Evolutionary conservation across 2,329 filamentous ascomycete species (phyloP).

Genomic region (Atkinsonella texensis): DNA sequence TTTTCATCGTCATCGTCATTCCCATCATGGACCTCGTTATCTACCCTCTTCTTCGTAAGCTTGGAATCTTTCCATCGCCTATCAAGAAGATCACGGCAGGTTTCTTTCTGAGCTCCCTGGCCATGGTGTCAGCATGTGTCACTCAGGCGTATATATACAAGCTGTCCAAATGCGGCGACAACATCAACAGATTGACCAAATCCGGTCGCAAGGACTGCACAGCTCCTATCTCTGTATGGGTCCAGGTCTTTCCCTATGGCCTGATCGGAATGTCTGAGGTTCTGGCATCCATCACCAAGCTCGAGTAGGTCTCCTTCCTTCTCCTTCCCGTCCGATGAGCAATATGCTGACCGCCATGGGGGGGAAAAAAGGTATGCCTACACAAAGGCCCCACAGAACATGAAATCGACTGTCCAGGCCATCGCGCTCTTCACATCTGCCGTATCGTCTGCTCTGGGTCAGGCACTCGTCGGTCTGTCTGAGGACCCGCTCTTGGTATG

Average conservation of each 20-base stretch:
- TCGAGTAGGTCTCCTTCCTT: slow-evolving; percentile 33
- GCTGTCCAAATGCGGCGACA: slow-evolving; percentile 42
- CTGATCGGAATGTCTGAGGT: slow-evolving; percentile 38
- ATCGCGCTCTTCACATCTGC: slow-evolving; percentile 59
- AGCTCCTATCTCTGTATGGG: slow-evolving; percentile 50
- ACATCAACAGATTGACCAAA: slow-evolving; percentile 17
- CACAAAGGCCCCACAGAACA: slow-evolving; percentile 65
- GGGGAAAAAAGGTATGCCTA: slow-evolving; percentile 42
- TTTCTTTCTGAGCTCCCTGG: slow-evolving; percentile 49
- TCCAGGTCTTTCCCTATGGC: slow-evolving; percentile 38
- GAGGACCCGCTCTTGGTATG: slow-evolving; percentile 56
- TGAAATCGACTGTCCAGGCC: slow-evolving; percentile 60
- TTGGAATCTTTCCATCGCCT: slow-evolving; percentile 57
- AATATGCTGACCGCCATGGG: neutral
- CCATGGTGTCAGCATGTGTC: slow-evolving; percentile 45
- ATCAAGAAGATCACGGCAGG: slow-evolving; percentile 63
- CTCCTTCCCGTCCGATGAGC: neutral
- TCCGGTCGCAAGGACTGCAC: slow-evolving; percentile 28
- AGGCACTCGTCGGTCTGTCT: slow-evolving; percentile 35
- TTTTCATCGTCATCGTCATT: slow-evolving; percentile 63
- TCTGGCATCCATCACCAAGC: slow-evolving; percentile 39
- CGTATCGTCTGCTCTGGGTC: slow-evolving; percentile 54
- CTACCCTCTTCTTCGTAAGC: slow-evolving; percentile 54
- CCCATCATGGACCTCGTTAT: slow-evolving; percentile 55
- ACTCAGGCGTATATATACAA: slow-evolving; percentile 52